Percentiles rank a stretch among this genome's conserved stretches.
Conservation (phyloP, 345 rosid genomes). For the Rhodomyrtus tomentosa region DNA sequence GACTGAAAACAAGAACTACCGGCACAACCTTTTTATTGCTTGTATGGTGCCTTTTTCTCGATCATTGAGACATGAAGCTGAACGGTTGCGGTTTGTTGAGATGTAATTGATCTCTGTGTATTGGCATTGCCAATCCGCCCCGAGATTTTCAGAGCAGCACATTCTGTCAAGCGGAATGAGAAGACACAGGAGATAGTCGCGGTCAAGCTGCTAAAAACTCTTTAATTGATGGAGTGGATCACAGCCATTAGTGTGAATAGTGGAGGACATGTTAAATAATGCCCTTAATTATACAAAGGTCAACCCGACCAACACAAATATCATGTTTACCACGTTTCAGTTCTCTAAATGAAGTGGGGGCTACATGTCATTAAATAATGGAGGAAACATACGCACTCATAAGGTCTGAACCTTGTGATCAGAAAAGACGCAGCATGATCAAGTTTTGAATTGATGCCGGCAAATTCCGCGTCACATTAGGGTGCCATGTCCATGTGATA, state of each 20-base stretch:
- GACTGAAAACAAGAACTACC: background rate
- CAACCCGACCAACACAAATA: background rate
- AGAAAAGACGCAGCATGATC: background rate
- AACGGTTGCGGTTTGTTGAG: background rate
- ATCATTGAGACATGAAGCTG: background rate
- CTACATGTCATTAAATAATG: rapidly evolving
- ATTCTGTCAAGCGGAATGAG: background rate
- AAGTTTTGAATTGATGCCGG: background rate
- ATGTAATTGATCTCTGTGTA: background rate
- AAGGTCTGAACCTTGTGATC: background rate
- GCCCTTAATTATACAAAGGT: background rate
- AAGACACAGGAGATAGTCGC: background rate
- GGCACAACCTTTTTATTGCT: background rate
- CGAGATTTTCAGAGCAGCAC: background rate
- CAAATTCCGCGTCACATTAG: background rate
- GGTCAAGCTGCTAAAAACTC: background rate
- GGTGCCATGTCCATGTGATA: background rate
- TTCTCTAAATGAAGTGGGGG: background rate
- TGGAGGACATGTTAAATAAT: too few relatives aligned
- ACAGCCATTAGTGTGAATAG: too few relatives aligned
- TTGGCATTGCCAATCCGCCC: background rate
- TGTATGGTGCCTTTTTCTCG: background rate
- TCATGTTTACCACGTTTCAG: background rate
- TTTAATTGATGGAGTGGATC: background rate
- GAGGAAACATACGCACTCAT: background rate